Conservation (phyloP, 2,329 filamentous ascomycete genomes). For the Alternaria novae-zelandiae region DNA sequence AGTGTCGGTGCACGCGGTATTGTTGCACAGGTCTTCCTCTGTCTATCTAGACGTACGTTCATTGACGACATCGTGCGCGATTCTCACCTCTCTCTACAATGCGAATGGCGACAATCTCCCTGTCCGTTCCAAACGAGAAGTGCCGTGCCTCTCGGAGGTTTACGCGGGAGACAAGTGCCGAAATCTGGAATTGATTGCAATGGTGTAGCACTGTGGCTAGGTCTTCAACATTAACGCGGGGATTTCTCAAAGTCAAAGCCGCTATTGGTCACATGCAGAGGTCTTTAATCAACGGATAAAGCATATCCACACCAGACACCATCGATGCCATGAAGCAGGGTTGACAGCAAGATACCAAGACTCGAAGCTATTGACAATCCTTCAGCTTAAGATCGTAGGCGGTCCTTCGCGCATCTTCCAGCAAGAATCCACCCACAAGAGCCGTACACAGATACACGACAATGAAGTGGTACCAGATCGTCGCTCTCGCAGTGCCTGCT, state of each 20-base stretch:
- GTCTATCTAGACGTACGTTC: neutral
- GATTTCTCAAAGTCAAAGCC: neutral
- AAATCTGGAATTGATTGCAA: slow-evolving; percentile 3
- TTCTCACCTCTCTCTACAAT: neutral
- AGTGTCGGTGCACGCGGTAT: neutral
- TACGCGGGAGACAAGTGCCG: slow-evolving; percentile 10
- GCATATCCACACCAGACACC: neutral
- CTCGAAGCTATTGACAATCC: neutral
- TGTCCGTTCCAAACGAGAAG: neutral
- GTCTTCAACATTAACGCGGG: neutral
- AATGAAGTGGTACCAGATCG: slow-evolving; percentile 28
- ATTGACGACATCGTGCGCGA: neutral
- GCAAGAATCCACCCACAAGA: neutral
- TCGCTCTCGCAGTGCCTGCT: slow-evolving; percentile 19
- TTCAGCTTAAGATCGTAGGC: slow-evolving; percentile 2
- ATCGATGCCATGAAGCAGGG: slow-evolving; percentile 1
- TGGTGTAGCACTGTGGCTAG: neutral
- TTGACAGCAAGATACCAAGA: neutral
- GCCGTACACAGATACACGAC: neutral
- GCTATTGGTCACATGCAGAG: slow-evolving; percentile 5
- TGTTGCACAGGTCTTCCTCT: neutral
- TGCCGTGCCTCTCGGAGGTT: slow-evolving; percentile 7
- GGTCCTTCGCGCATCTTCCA: neutral
- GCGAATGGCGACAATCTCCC: neutral
- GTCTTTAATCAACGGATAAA: slow-evolving; percentile 16